Evolutionary conservation across 2,329 filamentous ascomycete genomes (phyloP).

Genomic region (Cadophora gregata): DNA sequence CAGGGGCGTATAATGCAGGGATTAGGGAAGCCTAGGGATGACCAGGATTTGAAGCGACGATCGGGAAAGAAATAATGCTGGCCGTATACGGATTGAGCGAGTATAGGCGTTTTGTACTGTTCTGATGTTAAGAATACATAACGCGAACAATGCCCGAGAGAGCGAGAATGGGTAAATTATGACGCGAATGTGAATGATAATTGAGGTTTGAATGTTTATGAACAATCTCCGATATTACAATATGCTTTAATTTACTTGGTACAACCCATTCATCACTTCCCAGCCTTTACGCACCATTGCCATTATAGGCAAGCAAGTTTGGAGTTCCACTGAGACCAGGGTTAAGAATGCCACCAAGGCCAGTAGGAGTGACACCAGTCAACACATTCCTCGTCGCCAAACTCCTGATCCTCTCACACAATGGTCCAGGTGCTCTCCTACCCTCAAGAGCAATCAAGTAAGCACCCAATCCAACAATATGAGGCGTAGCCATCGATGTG

Average conservation of each 20-base stretch:
- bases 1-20: not conserved
- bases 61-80: not conserved
- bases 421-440: not conserved
- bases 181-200: no score
- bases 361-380: not conserved
- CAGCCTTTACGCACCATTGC: not conserved
- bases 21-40: not conserved
- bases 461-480: slow-evolving; percentile 12
- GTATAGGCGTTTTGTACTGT: no score
- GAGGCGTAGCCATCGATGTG: slow-evolving; percentile 11
- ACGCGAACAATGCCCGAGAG: no score
- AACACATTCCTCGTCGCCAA: slow-evolving; percentile 9
- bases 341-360: not conserved
- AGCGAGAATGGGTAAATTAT: no score
- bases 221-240: no score
- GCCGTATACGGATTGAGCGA: no score
- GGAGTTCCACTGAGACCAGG: slow-evolving; percentile 5
- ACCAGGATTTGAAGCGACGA: not conserved
- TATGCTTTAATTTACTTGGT: no score
- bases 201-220: no score
- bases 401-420: slow-evolving; percentile 7
- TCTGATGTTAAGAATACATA: no score
- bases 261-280: no score
- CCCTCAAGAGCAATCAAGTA: slow-evolving; percentile 12
- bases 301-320: slow-evolving; percentile 14